phyloP scores from a whole-genome alignment of 1,139 yeast species.

The Suhomyces bolitotheri region DNA sequence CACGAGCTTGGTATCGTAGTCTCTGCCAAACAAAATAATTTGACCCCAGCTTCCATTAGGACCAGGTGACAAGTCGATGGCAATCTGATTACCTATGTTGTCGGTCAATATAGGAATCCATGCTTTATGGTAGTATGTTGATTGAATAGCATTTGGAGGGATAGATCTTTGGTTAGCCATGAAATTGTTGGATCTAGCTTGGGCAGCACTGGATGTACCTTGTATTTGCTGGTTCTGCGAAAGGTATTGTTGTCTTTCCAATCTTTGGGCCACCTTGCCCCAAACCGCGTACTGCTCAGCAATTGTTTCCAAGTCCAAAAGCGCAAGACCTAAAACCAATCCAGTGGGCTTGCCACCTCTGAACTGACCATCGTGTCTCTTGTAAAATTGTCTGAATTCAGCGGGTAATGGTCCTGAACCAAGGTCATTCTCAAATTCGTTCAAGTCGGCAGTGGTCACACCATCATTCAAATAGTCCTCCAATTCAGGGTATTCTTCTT shows the following conservation, averaged over 20 bases:
- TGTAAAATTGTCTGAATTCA: slow-evolving; percentile 74
- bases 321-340: slow-evolving; percentile 65
- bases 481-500: slow-evolving; percentile 76
- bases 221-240: slow-evolving; percentile 32
- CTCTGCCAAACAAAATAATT: slow-evolving; percentile 62
- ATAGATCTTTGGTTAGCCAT: slow-evolving; percentile 54
- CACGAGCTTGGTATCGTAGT: slow-evolving; percentile 61
- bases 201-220: slow-evolving; percentile 20
- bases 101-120: slow-evolving; percentile 65
- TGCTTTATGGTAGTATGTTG: slow-evolving; percentile 54
- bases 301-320: slow-evolving; percentile 70
- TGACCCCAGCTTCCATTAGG: slow-evolving; percentile 64
- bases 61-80: slow-evolving; percentile 63
- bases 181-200: slow-evolving; percentile 30
- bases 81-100: slow-evolving; percentile 60
- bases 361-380: slow-evolving; percentile 81
- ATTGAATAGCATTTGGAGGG: slow-evolving; percentile 58
- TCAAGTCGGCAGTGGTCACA: slow-evolving; percentile 73
- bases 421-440: slow-evolving; percentile 73
- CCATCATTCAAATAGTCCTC: slow-evolving; percentile 70
- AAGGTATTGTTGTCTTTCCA: slow-evolving; percentile 44
- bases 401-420: slow-evolving; percentile 64
- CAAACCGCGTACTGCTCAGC: slow-evolving; percentile 72
- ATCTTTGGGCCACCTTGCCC: slow-evolving; percentile 63
- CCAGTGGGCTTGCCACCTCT: slow-evolving; percentile 77